phyloP scores from a whole-genome alignment of 352 stramenopile genomes.

The Globisporangium takayamanum region DNA sequence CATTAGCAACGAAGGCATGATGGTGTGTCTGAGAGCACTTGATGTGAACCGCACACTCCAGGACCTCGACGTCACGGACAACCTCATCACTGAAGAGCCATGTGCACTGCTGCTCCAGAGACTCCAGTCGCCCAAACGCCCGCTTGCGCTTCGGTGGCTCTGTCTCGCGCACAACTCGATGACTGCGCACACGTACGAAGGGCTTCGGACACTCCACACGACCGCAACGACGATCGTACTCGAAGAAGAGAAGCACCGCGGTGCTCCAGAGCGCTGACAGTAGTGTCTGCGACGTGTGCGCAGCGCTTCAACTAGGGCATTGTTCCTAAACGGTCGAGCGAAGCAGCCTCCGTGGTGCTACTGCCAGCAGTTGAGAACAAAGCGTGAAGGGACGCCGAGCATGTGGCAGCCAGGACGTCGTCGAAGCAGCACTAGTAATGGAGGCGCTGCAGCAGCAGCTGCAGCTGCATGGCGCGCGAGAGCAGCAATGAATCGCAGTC shows the following conservation, averaged over 20 bases:
- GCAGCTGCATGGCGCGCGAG: background rate
- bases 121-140: conserved; percentile 19
- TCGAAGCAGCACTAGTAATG: background rate
- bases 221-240: conserved; percentile 35
- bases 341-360: background rate
- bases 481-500: background rate
- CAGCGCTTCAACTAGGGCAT: too few species aligned
- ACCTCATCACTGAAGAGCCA: conserved; percentile 71
- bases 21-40: conserved; percentile 48
- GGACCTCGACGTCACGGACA: conserved; percentile 71
- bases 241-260: conserved; percentile 28
- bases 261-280: background rate
- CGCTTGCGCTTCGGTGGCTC: conserved; percentile 39
- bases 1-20: conserved; percentile 66
- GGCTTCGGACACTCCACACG: conserved; percentile 22
- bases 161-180: conserved; percentile 57
- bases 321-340: background rate
- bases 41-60: conserved; percentile 45
- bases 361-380: too few species aligned
- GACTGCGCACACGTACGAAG: conserved; percentile 38
- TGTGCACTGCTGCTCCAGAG: conserved; percentile 39
- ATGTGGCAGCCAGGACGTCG: background rate
- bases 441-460: background rate
- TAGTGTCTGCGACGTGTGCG: conserved; percentile 1
- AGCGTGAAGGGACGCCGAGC: background rate